Evolutionary conservation across 2,329 filamentous ascomycete genomes (phyloP).

Genomic region (Neopestalotiopsis clavispora): DNA sequence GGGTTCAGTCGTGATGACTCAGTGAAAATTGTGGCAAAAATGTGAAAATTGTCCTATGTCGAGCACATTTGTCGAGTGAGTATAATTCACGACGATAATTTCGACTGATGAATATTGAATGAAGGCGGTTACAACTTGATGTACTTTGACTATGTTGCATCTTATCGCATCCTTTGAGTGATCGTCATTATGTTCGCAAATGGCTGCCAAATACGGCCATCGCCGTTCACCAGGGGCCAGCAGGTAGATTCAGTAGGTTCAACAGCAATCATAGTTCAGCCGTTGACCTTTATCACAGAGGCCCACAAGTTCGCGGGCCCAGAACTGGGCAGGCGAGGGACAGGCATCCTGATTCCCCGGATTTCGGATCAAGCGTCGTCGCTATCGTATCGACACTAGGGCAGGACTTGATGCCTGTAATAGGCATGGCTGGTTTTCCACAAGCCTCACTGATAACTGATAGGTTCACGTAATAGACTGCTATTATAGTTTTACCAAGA

Average conservation of each 20-base stretch:
- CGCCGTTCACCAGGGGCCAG: not conserved
- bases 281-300: slow-evolving; percentile 1
- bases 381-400: not conserved
- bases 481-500: not conserved
- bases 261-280: not conserved
- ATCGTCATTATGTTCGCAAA: slow-evolving; percentile 5
- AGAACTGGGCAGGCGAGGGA: not conserved
- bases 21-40: not conserved
- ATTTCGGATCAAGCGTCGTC: slow-evolving; percentile 8
- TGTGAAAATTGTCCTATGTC: not conserved
- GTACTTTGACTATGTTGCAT: not conserved
- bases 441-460: not conserved
- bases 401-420: slow-evolving; percentile 10
- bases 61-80: not conserved
- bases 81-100: not conserved
- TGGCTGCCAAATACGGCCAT: not conserved
- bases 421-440: not conserved
- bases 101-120: not conserved
- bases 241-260: not conserved
- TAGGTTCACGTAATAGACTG: slow-evolving; percentile 9
- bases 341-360: slow-evolving; percentile 9
- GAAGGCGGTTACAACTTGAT: not conserved
- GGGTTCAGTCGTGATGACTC: not conserved
- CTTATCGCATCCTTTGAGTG: not conserved
- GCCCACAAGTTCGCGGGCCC: not conserved